Percentiles rank a stretch among this genome's conserved stretches.
Evolutionary conservation across 495 filamentous ascomycete genomes (phyloP).

Genomic region (Collariella sp.): DNA sequence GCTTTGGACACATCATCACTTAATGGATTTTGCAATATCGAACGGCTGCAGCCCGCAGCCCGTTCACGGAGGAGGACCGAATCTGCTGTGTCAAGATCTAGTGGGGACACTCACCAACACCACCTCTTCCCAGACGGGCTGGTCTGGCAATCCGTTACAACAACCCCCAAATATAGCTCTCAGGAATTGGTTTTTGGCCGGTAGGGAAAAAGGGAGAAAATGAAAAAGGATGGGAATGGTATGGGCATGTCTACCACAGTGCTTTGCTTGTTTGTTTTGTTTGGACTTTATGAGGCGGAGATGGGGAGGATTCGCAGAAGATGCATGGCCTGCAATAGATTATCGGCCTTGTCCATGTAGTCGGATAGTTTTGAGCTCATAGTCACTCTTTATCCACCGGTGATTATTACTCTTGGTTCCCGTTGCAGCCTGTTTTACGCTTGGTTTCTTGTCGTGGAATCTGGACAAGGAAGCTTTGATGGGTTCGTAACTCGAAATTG

Average conservation of each 20-base stretch:
- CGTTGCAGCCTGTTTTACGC: no score
- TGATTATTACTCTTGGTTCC: constrained; percentile 5
- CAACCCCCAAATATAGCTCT: constrained; percentile 22
- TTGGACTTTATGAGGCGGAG: constrained; percentile 16
- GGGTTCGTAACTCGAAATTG: no score
- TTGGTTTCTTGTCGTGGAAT: no score
- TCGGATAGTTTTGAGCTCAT: constrained; percentile 27
- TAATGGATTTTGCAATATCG: constrained; percentile 47
- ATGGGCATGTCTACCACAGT: constrained; percentile 2
- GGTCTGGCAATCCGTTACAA: constrained; percentile 13
- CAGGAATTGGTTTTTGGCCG: constrained; percentile 20
- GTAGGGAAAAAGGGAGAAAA: constrained; percentile 3
- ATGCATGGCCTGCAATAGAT: constrained; percentile 28
- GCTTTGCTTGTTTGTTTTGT: constrained; percentile 7
- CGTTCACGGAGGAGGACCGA: constrained; percentile 15
- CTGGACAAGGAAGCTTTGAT: no score
- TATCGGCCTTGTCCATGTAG: constrained; percentile 30
- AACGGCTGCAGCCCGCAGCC: constrained; percentile 17
- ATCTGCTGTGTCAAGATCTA: constrained; percentile 28
- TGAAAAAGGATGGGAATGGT: neutral
- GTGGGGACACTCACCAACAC: constrained; percentile 19
- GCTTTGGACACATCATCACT: constrained; percentile 55
- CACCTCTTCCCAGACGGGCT: constrained; percentile 13
- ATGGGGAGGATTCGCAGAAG: constrained; percentile 14
- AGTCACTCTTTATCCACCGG: constrained; percentile 25